These are phyloP conservation scores for Phoma sp. DNA, from an alignment of 2,329 filamentous ascomycete genomes.

Conservation along the genomic window DNA sequence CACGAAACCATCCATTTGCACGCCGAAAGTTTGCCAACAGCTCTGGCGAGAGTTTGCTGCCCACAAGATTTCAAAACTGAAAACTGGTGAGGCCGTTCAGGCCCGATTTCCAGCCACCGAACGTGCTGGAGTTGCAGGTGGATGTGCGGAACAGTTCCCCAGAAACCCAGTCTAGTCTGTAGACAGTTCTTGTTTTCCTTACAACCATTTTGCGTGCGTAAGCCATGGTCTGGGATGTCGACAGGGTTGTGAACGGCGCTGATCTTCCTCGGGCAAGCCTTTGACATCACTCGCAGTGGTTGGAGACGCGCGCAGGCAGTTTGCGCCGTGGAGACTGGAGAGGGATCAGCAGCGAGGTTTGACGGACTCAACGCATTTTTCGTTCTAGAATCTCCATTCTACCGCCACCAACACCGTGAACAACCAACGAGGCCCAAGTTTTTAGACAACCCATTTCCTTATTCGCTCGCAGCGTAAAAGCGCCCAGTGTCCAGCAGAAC, in stretches of 20 bases:
- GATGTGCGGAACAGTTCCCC: slow-evolving; percentile 8
- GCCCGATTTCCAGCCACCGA: slow-evolving; percentile 1
- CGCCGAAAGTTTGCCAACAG: too few species aligned
- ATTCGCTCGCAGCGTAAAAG: slow-evolving; percentile 9
- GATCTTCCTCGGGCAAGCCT: slow-evolving; percentile 4
- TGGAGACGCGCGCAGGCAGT: slow-evolving; percentile 1
- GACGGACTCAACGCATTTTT: background rate
- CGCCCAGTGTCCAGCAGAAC: background rate
- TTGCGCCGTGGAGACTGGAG: background rate
- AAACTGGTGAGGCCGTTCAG: slow-evolving; percentile 3
- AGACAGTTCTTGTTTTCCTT: slow-evolving; percentile 17
- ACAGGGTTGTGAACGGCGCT: slow-evolving; percentile 9
- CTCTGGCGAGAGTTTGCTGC: background rate
- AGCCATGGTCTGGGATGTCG: background rate
- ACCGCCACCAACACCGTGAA: slow-evolving; percentile 1
- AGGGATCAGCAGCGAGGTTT: slow-evolving; percentile 6
- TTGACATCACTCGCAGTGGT: slow-evolving; percentile 12
- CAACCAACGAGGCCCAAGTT: background rate
- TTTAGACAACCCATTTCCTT: slow-evolving; percentile 1
- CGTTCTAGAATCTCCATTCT: slow-evolving; percentile 10
- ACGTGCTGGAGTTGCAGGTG: background rate
- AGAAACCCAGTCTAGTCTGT: slow-evolving; percentile 12
- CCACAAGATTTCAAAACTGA: too few species aligned
- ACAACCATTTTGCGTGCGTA: slow-evolving; percentile 2
- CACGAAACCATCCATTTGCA: too few species aligned